A percentile compares a stretch with the other conserved stretches of the same genome.
Evolutionary conservation across 805 yeast genomes (phyloP).

Genomic region (Saturnispora sekii): DNA sequence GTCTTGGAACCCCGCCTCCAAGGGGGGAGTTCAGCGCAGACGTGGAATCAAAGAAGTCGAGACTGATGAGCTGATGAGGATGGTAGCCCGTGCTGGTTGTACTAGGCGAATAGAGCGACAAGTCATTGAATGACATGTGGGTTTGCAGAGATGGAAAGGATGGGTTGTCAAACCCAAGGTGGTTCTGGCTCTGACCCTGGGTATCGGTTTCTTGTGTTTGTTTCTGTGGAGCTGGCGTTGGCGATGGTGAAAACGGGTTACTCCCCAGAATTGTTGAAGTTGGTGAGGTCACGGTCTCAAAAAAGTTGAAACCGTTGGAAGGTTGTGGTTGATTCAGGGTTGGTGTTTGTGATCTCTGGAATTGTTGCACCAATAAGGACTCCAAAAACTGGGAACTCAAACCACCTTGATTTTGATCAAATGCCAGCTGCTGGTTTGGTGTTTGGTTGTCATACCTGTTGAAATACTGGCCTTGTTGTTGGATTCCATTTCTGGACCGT

Average conservation of each 20-base stretch:
- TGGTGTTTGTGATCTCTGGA: slow-evolving; percentile 6
- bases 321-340: slow-evolving; percentile 7
- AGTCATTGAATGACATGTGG: not conserved
- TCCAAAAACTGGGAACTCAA: slow-evolving; percentile 7
- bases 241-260: not conserved
- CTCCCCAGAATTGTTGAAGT: not conserved
- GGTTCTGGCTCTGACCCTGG: slow-evolving; percentile 3
- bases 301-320: not conserved
- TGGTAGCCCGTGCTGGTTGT: slow-evolving; percentile 2
- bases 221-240: slow-evolving; percentile 2
- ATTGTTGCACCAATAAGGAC: slow-evolving; percentile 9
- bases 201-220: slow-evolving; percentile 1
- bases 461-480: slow-evolving; percentile 3
- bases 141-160: not conserved
- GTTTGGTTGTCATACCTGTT: not conserved
- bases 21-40: too few relatives aligned
- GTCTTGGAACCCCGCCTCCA: too few relatives aligned
- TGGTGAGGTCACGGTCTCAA: not conserved
- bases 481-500: slow-evolving; percentile 1
- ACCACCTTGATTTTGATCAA: not conserved
- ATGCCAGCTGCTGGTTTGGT: not conserved
- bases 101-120: slow-evolving; percentile 2
- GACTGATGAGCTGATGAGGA: slow-evolving; percentile 5
- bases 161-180: slow-evolving; percentile 5
- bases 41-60: not conserved